phyloP scores from a whole-genome alignment of 1,284 basidiomycete species.

The Dichomitus squalens region DNA sequence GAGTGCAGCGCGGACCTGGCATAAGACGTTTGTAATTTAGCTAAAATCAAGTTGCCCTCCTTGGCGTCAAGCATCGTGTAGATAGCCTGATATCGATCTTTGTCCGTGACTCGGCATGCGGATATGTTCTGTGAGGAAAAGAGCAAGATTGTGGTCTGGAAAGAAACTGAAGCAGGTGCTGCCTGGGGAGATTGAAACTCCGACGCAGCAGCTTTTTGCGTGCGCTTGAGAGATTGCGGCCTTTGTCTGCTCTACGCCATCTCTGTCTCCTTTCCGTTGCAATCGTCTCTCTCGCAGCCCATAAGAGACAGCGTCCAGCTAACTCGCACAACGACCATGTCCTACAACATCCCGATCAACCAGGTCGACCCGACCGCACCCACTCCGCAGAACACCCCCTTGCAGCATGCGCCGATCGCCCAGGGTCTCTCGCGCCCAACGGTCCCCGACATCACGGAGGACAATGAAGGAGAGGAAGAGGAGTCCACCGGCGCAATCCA shows the following conservation, averaged over 20 bases:
- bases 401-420: conserved; percentile 70
- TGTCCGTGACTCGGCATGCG: not conserved
- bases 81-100: not conserved
- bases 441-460: conserved; percentile 71
- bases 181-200: conserved; percentile 23
- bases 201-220: conserved; percentile 23
- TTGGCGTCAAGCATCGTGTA: not conserved
- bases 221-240: conserved; percentile 1
- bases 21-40: not conserved
- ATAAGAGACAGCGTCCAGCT: not conserved
- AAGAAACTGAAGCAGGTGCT: no score
- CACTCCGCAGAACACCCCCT: conserved; percentile 82
- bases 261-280: conserved; percentile 5
- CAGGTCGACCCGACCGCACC: conserved; percentile 60
- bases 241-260: conserved; percentile 9
- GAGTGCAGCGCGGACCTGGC: not conserved
- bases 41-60: not conserved
- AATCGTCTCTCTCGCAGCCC: conserved; percentile 1
- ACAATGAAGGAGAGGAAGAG: conserved; percentile 59
- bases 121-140: no score
- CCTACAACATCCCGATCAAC: conserved; percentile 49
- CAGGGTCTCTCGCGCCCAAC: conserved; percentile 67
- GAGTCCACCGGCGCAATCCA: conserved; percentile 41
- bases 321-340: conserved; percentile 40
- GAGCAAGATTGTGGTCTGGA: no score